Base-by-base conservation (phyloP, 2,329 filamentous ascomycete species). In the Lasiodiplodia hormozganensis region DNA sequence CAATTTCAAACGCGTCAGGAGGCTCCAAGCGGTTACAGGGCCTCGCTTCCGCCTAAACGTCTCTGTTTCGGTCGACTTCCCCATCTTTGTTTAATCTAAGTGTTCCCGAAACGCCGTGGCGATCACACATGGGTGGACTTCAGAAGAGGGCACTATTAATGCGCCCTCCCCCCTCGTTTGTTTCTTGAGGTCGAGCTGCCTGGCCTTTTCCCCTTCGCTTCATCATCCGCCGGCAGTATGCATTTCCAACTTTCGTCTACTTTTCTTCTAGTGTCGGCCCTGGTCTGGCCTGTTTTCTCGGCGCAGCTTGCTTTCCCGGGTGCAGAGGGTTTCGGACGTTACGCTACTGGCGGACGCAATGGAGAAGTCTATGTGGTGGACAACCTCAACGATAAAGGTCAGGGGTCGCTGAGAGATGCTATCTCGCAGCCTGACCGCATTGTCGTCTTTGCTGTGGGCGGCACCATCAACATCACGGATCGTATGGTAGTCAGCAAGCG, bases 341-440 rank as follows among this genome's bases (percentile, higher is more conserved):
- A 83, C 56, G 82, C 84, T 3, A 76, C 81, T 6, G 83, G 84
- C 34, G 84, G 84, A 8, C 79, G 83, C 51, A 78, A 79, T 21
- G 84, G 84, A 36, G 79, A 77, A 4, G 82, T 84, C 28, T 85
- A 85, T 72, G 78, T 84, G 54, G 83, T 86, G 11, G 82, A 81
- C 18, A 86, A 83, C 70, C 75, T 86, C 12, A 77, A 82, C 65
- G 84, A 86, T 71, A 79, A 79, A 2, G 85, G 84, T 5, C 70
- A 80, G 8, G 84, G 84, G 2, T 85, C 84, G 3, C 80, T 86
- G 11, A 83, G 84, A 31, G 84, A 86, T 71, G 84, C 83, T 16
- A 82, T 86, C 43, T 84, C 82, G 0, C 72, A 80, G 65, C 70
- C 82, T 1, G 82, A 85, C 70, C 83, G 84, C 40, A 85, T 84